Evolutionary conservation across 2,329 filamentous ascomycete genomes (phyloP).

Genomic region (Helminthosporium solani): DNA sequence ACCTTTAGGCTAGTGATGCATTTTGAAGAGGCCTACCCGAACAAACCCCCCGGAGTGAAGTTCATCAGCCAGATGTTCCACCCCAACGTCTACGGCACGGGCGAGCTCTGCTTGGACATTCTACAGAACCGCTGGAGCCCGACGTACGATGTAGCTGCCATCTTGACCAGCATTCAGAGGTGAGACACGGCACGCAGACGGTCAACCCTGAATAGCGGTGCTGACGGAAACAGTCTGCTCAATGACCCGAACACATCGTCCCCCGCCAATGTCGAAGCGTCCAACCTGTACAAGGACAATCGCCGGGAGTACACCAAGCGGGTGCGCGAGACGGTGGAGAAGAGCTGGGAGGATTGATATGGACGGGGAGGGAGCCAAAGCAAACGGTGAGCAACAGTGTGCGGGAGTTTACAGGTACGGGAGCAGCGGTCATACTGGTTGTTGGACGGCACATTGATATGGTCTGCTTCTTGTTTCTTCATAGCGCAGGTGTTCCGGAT

Average conservation of each 20-base stretch:
- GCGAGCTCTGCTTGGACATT: slow-evolving; percentile 94
- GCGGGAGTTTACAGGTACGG: background rate
- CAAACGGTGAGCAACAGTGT: slow-evolving; percentile 11
- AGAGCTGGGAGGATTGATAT: slow-evolving; percentile 90
- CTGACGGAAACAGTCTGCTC: slow-evolving; percentile 64
- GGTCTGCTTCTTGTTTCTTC: slow-evolving; percentile 14
- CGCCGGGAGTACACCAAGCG: slow-evolving; percentile 94
- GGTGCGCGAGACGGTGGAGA: slow-evolving; percentile 95
- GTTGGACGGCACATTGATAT: slow-evolving; percentile 8
- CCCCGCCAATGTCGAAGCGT: slow-evolving; percentile 95
- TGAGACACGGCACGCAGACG: slow-evolving; percentile 41
- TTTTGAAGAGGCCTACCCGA: slow-evolving; percentile 98
- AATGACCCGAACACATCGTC: slow-evolving; percentile 99
- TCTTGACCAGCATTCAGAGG: slow-evolving; percentile 98
- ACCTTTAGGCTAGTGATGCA: slow-evolving; percentile 98
- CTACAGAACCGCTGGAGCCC: slow-evolving; percentile 98
- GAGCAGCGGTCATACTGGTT: background rate
- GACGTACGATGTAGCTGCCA: slow-evolving; percentile 96
- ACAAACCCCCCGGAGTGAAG: slow-evolving; percentile 96
- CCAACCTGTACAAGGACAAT: slow-evolving; percentile 98
- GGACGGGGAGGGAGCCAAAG: slow-evolving; percentile 2
- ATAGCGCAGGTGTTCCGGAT: slow-evolving; percentile 29
- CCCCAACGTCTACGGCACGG: slow-evolving; percentile 95
- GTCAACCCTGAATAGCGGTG: background rate
- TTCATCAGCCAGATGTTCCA: slow-evolving; percentile 99